Evolutionary conservation across 2,329 filamentous ascomycete genomes (phyloP).

Genomic region (Talaromyces sp.): DNA sequence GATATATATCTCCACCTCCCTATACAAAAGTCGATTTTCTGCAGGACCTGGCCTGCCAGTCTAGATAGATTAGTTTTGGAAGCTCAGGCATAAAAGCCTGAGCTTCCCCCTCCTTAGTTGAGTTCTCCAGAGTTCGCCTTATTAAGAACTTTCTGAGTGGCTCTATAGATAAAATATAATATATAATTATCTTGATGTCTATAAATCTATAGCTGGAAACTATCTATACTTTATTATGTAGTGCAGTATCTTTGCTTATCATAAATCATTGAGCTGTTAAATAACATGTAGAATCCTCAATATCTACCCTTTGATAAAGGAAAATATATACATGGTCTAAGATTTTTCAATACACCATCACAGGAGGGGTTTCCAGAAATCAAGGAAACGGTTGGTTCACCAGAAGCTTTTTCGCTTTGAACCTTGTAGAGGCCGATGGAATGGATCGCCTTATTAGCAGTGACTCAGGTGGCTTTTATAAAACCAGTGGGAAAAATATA

Average conservation of each 20-base stretch:
- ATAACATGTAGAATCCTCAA: background rate
- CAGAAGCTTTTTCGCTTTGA: background rate
- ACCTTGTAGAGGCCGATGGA: background rate
- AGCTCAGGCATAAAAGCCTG: too few species aligned
- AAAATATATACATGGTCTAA: background rate
- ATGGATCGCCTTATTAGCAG: background rate
- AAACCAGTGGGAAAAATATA: background rate
- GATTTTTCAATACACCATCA: background rate
- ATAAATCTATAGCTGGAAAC: background rate
- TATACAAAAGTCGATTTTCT: too few species aligned
- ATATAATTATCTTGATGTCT: background rate
- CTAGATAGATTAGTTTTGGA: too few species aligned
- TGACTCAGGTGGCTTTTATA: background rate
- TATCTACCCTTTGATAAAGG: background rate
- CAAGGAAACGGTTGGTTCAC: background rate
- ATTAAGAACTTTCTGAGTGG: background rate
- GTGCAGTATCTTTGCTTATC: background rate
- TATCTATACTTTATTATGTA: background rate
- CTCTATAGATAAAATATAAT: background rate
- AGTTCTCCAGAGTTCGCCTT: too few species aligned
- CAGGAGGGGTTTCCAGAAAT: background rate
- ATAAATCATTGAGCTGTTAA: slow-evolving; percentile 6
- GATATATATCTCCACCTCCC: too few species aligned
- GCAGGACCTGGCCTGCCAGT: too few species aligned
- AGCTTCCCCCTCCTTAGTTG: too few species aligned